phyloP scores from a whole-genome alignment of 2,329 filamentous ascomycete species.

The Didymellaceae sp. region DNA sequence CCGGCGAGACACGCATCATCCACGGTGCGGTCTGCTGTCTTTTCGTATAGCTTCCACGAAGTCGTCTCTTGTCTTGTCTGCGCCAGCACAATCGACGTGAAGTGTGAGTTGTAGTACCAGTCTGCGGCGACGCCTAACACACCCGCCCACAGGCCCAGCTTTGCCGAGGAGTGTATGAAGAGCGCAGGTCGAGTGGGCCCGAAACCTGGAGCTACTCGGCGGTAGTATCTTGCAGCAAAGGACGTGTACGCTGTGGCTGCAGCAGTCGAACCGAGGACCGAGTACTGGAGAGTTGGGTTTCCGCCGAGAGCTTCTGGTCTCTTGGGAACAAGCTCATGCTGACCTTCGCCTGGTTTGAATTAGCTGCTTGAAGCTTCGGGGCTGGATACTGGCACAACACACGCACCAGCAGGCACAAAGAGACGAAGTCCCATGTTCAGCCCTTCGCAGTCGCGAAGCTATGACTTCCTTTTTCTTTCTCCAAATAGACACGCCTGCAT shows the following conservation, averaged over 20 bases:
- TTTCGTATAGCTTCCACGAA: slow-evolving; percentile 34
- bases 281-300: slow-evolving; percentile 37
- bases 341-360: slow-evolving; percentile 33
- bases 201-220: slow-evolving; percentile 17
- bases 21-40: slow-evolving; percentile 30
- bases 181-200: slow-evolving; percentile 23
- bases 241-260: slow-evolving; percentile 35
- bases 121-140: slow-evolving; percentile 32
- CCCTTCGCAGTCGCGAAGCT: background rate
- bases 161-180: slow-evolving; percentile 33
- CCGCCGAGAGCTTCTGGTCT: slow-evolving; percentile 37
- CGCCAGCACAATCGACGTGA: slow-evolving; percentile 23
- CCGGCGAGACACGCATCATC: slow-evolving; percentile 38
- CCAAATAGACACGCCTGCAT: background rate
- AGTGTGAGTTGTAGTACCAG: slow-evolving; percentile 33
- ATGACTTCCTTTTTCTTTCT: too few species aligned
- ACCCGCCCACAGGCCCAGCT: slow-evolving; percentile 28
- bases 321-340: slow-evolving; percentile 32
- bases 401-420: slow-evolving; percentile 38
- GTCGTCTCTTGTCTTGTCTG: slow-evolving; percentile 16
- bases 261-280: slow-evolving; percentile 33
- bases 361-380: background rate
- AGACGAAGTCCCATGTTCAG: slow-evolving; percentile 35
- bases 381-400: background rate
- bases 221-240: slow-evolving; percentile 26